These are phyloP conservation scores for Discostella stelligera DNA, from an alignment of 352 stramenopile species.

Conservation along the genomic window DNA sequence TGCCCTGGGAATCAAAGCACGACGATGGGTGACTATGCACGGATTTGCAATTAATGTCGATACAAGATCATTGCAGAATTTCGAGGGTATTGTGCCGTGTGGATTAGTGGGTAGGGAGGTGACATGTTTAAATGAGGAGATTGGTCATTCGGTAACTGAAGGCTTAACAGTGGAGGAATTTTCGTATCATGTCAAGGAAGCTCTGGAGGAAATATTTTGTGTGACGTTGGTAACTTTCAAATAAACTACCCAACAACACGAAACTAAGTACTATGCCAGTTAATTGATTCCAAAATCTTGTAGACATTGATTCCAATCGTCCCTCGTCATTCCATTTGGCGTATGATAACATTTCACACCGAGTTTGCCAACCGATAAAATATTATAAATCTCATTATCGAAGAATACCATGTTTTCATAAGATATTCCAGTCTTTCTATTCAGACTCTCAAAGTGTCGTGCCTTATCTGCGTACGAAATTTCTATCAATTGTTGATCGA, in stretches of 20 bases:
- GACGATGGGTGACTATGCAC: slow-evolving; percentile 97
- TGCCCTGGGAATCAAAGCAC: slow-evolving; percentile 94
- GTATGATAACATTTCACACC: slow-evolving; percentile 72
- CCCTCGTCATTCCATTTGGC: slow-evolving; percentile 64
- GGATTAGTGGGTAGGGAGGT: slow-evolving; percentile 71
- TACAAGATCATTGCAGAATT: slow-evolving; percentile 84
- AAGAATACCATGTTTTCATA: slow-evolving; percentile 76
- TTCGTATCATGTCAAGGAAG: slow-evolving; percentile 52
- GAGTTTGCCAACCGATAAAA: slow-evolving; percentile 45
- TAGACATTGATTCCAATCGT: slow-evolving; percentile 63
- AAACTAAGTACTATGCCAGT: too few species aligned
- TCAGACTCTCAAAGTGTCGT: slow-evolving; percentile 62
- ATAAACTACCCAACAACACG: too few species aligned
- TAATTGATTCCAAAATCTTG: slow-evolving; percentile 51
- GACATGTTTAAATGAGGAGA: slow-evolving; percentile 70
- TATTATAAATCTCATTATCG: slow-evolving; percentile 73
- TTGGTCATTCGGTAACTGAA: slow-evolving; percentile 19
- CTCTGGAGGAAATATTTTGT: slow-evolving; percentile 71
- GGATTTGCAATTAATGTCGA: slow-evolving; percentile 96
- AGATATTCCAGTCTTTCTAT: slow-evolving; percentile 61
- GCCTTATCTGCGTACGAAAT: slow-evolving; percentile 61
- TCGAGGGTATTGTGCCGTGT: slow-evolving; percentile 79
- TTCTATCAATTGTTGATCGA: slow-evolving; percentile 58
- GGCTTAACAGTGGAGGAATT: slow-evolving; percentile 63
- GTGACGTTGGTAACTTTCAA: slow-evolving; percentile 34